Percentiles rank a stretch among this genome's conserved stretches.
Conservation (phyloP, 768 basidiomycete genomes). For the Panaeolus papilionaceus region DNA sequence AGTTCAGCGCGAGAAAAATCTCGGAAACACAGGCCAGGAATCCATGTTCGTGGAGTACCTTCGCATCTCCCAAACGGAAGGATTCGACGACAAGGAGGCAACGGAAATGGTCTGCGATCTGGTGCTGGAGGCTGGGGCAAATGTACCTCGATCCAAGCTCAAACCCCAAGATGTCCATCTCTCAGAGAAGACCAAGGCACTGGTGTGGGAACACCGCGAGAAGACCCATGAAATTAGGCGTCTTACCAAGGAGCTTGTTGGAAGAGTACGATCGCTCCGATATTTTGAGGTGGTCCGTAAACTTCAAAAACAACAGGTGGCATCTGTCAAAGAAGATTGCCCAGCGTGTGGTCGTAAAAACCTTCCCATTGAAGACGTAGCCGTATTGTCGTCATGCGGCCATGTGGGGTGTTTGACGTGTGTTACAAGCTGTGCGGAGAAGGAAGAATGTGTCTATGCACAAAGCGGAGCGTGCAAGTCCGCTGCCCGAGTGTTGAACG, state of each 20-base stretch:
- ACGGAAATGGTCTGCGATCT: constrained; percentile 63
- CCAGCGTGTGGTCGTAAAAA: constrained; percentile 62
- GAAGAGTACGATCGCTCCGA: constrained; percentile 87
- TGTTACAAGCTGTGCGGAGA: constrained; percentile 73
- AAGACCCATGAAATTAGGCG: constrained; percentile 86
- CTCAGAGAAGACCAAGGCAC: constrained; percentile 62
- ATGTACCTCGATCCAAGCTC: constrained; percentile 50
- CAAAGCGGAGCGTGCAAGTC: constrained; percentile 75
- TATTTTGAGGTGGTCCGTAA: constrained; percentile 94
- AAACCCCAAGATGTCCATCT: constrained; percentile 64
- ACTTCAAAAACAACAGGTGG: constrained; percentile 76
- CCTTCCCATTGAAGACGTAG: constrained; percentile 70
- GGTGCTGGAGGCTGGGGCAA: constrained; percentile 65
- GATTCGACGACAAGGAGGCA: constrained; percentile 82
- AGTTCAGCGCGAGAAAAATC: constrained; percentile 69
- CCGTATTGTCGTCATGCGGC: constrained; percentile 91
- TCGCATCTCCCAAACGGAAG: constrained; percentile 69
- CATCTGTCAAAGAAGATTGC: constrained; percentile 64
- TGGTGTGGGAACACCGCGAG: constrained; percentile 84
- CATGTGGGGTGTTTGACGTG: constrained; percentile 85
- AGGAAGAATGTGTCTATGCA: constrained; percentile 83
- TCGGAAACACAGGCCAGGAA: constrained; percentile 67
- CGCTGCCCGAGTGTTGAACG: constrained; percentile 80
- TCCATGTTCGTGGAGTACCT: constrained; percentile 84
- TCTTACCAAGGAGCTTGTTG: constrained; percentile 87